These are phyloP conservation scores for Rhizopus delemar DNA, from an alignment of 371 early-diverging fungal genomes.

Conservation along the genomic window DNA sequence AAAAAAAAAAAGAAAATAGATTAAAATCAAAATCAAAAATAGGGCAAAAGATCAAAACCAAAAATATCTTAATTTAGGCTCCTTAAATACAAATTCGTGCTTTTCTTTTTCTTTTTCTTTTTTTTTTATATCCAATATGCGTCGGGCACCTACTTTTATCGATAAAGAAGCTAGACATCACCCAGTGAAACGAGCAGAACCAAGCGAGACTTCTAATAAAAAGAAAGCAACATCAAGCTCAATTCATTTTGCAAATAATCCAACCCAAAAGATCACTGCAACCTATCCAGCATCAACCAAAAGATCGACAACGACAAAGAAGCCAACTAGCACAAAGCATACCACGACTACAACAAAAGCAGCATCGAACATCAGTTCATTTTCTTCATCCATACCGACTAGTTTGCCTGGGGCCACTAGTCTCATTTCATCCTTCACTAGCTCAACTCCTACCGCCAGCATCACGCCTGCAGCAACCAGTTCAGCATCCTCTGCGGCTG, in stretches of 20 bases:
- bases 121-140: neutral
- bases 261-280: neutral
- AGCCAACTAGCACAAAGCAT: neutral
- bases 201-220: neutral
- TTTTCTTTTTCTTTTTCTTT: neutral
- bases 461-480: neutral
- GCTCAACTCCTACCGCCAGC: neutral
- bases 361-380: neutral
- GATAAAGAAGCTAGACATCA: neutral
- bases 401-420: neutral
- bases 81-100: neutral
- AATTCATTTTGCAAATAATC: slow-evolving; percentile 3
- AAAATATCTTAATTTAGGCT: neutral
- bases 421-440: neutral
- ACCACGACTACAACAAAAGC: neutral
- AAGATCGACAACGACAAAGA: slow-evolving; percentile 2
- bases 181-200: neutral
- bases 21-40: neutral
- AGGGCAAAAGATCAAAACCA: slow-evolving; percentile 1
- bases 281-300: neutral
- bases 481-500: too few species aligned
- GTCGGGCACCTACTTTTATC: neutral
- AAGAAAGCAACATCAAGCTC: neutral
- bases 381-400: neutral
- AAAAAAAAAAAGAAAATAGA: neutral